These are phyloP conservation scores for Neofusicoccum laricinum DNA, from an alignment of 2,329 filamentous ascomycete genomes.

Conservation along the genomic window DNA sequence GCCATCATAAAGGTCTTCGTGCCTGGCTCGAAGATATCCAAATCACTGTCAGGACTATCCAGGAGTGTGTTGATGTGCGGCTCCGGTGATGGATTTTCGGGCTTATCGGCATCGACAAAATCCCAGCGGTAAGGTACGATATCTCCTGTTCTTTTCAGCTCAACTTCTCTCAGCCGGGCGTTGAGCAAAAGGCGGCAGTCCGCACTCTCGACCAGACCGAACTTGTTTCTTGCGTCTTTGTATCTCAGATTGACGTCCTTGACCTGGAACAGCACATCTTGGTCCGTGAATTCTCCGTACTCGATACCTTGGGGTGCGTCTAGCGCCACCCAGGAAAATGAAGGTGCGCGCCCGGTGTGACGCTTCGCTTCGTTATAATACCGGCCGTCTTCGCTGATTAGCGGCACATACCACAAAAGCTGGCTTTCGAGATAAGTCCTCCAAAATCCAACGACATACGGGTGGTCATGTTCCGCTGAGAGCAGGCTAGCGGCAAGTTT, in stretches of 20 bases:
- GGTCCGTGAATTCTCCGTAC: conserved; percentile 20
- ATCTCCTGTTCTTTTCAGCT: too few relatives aligned
- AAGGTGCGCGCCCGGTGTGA: conserved; percentile 18
- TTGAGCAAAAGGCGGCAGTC: conserved; percentile 1
- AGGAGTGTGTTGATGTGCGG: conserved; percentile 8
- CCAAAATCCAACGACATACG: conserved; percentile 22
- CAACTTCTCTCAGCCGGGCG: not conserved
- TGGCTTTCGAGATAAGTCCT: conserved; percentile 20
- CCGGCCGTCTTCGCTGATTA: not conserved
- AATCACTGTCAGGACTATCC: conserved; percentile 18
- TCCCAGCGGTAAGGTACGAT: too few relatives aligned
- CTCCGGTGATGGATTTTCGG: not conserved
- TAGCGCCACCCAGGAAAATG: conserved; percentile 24
- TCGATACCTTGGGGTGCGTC: conserved; percentile 18
- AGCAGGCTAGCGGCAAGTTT: conserved; percentile 17
- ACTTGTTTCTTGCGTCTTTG: conserved; percentile 14
- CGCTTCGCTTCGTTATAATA: conserved; percentile 11
- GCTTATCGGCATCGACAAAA: not conserved
- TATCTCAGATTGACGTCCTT: conserved; percentile 11
- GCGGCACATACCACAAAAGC: conserved; percentile 1
- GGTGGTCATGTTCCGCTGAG: not conserved
- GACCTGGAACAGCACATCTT: conserved; percentile 17
- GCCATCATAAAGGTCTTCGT: conserved; percentile 17
- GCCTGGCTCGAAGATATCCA: conserved; percentile 10
- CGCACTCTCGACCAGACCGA: conserved; percentile 17